Percentiles rank a stretch among this genome's conserved stretches.
phyloP scores from a whole-genome alignment of 768 basidiomycete genomes.

The Termitomyces sp. region DNA sequence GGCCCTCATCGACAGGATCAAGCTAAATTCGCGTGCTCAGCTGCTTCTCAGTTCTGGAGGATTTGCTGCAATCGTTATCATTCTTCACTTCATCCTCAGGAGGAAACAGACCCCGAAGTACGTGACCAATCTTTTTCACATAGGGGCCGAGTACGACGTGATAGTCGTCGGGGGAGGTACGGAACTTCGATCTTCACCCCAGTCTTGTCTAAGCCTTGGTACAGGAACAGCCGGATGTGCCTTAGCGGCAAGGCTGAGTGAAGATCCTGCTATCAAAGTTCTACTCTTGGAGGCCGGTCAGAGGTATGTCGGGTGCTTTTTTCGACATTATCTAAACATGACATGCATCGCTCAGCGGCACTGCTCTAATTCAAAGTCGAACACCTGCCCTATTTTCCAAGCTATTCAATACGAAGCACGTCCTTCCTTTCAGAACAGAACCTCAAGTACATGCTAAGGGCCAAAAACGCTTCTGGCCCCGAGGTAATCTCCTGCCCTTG shows the following conservation, averaged over 20 bases:
- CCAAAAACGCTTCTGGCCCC: slow-evolving; percentile 50
- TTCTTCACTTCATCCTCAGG: slow-evolving; percentile 18
- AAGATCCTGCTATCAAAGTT: slow-evolving; percentile 44
- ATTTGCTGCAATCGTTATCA: slow-evolving; percentile 17
- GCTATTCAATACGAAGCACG: slow-evolving; percentile 38
- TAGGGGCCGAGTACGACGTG: slow-evolving; percentile 34
- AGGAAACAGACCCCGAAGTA: slow-evolving; percentile 12
- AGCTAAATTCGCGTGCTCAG: slow-evolving; percentile 4
- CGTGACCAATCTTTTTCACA: slow-evolving; percentile 18
- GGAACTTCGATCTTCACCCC: neutral
- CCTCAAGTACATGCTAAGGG: slow-evolving; percentile 44
- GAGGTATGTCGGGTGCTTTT: slow-evolving; percentile 33
- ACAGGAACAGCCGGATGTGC: slow-evolving; percentile 56
- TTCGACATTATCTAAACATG: neutral
- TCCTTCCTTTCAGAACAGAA: slow-evolving; percentile 47
- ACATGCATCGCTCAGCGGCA: slow-evolving; percentile 30
- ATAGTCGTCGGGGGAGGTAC: slow-evolving; percentile 51
- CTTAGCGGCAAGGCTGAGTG: slow-evolving; percentile 51
- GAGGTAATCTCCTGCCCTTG: slow-evolving; percentile 35
- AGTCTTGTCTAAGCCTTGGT: neutral
- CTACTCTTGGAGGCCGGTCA: slow-evolving; percentile 52
- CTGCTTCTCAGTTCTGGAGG: slow-evolving; percentile 13
- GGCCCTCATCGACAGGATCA: slow-evolving; percentile 8
- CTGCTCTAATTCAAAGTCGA: slow-evolving; percentile 28
- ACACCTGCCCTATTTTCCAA: slow-evolving; percentile 33